Evolutionary conservation across 2,329 filamentous ascomycete genomes (phyloP).

Genomic region (Onygenales sp.): DNA sequence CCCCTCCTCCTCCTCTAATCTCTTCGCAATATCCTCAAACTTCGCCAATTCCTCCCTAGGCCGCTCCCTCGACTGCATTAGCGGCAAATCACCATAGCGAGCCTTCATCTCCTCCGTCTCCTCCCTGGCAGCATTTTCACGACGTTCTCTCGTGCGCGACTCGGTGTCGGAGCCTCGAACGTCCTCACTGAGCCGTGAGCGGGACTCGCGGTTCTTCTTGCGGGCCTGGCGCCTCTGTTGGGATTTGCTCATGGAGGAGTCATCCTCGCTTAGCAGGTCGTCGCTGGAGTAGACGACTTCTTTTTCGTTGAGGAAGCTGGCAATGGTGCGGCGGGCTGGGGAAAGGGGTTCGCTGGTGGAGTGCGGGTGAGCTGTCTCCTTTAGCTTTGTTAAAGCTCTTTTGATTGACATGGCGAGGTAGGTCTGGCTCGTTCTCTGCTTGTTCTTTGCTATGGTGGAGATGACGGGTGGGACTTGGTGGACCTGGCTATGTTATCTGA

Average conservation of each 20-base stretch:
- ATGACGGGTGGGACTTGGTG: too few relatives aligned
- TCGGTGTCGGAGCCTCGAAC: conserved; percentile 25
- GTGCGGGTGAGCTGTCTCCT: conserved; percentile 12
- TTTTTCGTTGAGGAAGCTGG: conserved; percentile 30
- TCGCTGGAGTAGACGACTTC: conserved; percentile 36
- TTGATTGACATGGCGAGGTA: conserved; percentile 38
- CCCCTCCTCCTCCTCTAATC: conserved; percentile 40
- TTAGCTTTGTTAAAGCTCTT: conserved; percentile 34
- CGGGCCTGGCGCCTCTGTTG: conserved; percentile 35
- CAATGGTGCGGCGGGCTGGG: conserved; percentile 31
- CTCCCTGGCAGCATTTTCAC: conserved; percentile 41
- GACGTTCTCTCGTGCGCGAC: conserved; percentile 28
- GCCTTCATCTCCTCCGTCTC: conserved; percentile 51
- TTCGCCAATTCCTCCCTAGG: conserved; percentile 39
- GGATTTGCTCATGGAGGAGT: conserved; percentile 33
- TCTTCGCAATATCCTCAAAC: conserved; percentile 40
- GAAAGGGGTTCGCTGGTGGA: conserved; percentile 18
- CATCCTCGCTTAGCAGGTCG: conserved; percentile 25
- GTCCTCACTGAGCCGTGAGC: conserved; percentile 26
- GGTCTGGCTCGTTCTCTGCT: not conserved
- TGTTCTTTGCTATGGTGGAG: not conserved
- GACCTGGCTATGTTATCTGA: too few relatives aligned
- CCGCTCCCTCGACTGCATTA: conserved; percentile 49
- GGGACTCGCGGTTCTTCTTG: conserved; percentile 27
- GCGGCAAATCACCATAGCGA: conserved; percentile 48